phyloP scores from a whole-genome alignment of 2,329 filamentous ascomycete genomes.

The Monosporascus sp. region DNA sequence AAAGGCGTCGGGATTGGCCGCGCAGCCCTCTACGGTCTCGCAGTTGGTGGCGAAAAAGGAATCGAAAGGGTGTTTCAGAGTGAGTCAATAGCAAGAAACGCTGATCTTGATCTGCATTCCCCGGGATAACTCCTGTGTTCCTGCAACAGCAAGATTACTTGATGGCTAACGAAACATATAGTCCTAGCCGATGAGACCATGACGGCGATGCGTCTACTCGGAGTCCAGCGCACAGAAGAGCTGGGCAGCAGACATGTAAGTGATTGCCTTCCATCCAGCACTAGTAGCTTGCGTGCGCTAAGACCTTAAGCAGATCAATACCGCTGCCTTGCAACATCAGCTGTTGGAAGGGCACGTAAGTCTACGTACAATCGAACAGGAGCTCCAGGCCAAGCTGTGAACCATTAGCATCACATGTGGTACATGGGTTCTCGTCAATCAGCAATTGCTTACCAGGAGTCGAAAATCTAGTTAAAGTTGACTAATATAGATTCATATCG shows the following conservation, averaged over 20 bases:
- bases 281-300: not conserved
- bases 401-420: not conserved
- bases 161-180: conserved; percentile 3
- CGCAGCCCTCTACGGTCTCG: conserved; percentile 38
- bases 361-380: not conserved
- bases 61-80: conserved; percentile 53
- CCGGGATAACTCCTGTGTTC: not conserved
- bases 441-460: too few relatives aligned
- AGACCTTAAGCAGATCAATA: not conserved
- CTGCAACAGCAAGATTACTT: too few relatives aligned
- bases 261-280: not conserved
- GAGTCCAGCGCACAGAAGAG: conserved; percentile 17
- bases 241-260: conserved; percentile 19
- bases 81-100: conserved; percentile 29
- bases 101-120: too few relatives aligned
- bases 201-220: conserved; percentile 22
- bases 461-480: too few relatives aligned
- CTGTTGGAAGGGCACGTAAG: not conserved
- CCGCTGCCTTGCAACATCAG: not conserved
- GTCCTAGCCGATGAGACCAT: conserved; percentile 21
- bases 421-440: not conserved
- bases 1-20: conserved; percentile 38
- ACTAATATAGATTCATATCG: too few relatives aligned
- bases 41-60: conserved; percentile 50
- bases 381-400: not conserved